These are phyloP conservation scores for Sporothrix schenckii DNA, from an alignment of 2,329 filamentous ascomycete genomes.

Conservation along the genomic window DNA sequence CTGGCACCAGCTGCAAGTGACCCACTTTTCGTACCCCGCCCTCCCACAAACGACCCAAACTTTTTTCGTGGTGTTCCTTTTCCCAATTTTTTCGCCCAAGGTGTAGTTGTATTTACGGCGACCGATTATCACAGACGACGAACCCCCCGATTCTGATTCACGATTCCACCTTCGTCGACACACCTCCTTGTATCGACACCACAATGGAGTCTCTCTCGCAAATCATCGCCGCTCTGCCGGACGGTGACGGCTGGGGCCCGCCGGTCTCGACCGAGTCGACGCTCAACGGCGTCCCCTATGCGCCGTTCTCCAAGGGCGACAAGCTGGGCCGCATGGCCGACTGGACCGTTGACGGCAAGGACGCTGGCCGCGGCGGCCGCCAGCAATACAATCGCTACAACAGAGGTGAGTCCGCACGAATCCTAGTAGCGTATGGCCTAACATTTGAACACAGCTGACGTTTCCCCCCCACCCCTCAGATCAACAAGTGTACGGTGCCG, in stretches of 20 bases:
- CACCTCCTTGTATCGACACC: not conserved
- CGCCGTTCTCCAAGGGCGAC: constrained; percentile 97
- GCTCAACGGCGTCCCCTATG: constrained; percentile 92
- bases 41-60: constrained; percentile 31
- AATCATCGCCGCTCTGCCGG: constrained; percentile 71
- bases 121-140: not conserved
- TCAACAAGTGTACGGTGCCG: constrained; percentile 95
- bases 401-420: constrained; percentile 64
- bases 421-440: not conserved
- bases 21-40: constrained; percentile 24
- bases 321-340: constrained; percentile 99
- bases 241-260: constrained; percentile 86
- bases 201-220: constrained; percentile 50
- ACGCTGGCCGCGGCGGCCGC: constrained; percentile 72
- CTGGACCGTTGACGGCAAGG: constrained; percentile 92
- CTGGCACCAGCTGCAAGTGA: constrained; percentile 26
- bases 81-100: not conserved
- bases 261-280: constrained; percentile 80
- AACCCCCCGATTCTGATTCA: not conserved
- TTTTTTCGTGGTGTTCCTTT: constrained; percentile 8
- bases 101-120: not conserved
- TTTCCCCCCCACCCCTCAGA: constrained; percentile 55
- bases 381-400: constrained; percentile 92
- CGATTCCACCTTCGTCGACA: not conserved
- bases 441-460: not conserved